Percentiles rank a stretch among this genome's conserved stretches.
Evolutionary conservation across 2,329 filamentous ascomycete genomes (phyloP).

Genomic region (Colletotrichum falcatum): DNA sequence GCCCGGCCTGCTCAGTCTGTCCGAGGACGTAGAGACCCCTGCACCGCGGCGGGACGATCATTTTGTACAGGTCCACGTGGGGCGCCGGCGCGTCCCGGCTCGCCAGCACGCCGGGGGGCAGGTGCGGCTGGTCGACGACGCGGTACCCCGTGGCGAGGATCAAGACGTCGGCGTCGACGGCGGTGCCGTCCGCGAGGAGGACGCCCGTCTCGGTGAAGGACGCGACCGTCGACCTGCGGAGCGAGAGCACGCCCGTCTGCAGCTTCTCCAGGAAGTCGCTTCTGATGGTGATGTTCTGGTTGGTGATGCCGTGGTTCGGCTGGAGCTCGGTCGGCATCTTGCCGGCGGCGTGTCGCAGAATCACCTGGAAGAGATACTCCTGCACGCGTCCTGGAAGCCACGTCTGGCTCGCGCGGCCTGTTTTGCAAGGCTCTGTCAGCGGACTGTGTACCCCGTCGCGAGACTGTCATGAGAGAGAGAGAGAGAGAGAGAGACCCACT

Average conservation of each 20-base stretch:
- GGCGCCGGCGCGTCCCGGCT: conserved; percentile 42
- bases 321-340: conserved; percentile 47
- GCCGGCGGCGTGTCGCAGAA: conserved; percentile 49
- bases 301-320: conserved; percentile 50
- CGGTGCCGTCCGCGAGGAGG: conserved; percentile 55
- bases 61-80: conserved; percentile 49
- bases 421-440: background rate
- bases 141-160: conserved; percentile 63
- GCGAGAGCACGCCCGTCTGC: conserved; percentile 47
- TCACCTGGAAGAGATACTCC: conserved; percentile 48
- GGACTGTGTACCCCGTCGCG: background rate
- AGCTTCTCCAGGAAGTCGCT: conserved; percentile 50
- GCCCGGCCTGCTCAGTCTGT: conserved; percentile 48
- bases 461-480: background rate
- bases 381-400: conserved; percentile 46
- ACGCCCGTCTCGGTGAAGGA: conserved; percentile 49
- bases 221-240: conserved; percentile 49
- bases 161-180: conserved; percentile 58
- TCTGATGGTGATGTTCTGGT: conserved; percentile 50
- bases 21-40: conserved; percentile 51
- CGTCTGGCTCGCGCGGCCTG: conserved; percentile 47
- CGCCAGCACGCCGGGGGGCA: conserved; percentile 45
- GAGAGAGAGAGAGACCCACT: conserved; percentile 44
- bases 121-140: conserved; percentile 44
- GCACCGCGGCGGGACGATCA: conserved; percentile 48